phyloP scores from a whole-genome alignment of 257 asterid species.

The Nicotiana sylvestris region DNA sequence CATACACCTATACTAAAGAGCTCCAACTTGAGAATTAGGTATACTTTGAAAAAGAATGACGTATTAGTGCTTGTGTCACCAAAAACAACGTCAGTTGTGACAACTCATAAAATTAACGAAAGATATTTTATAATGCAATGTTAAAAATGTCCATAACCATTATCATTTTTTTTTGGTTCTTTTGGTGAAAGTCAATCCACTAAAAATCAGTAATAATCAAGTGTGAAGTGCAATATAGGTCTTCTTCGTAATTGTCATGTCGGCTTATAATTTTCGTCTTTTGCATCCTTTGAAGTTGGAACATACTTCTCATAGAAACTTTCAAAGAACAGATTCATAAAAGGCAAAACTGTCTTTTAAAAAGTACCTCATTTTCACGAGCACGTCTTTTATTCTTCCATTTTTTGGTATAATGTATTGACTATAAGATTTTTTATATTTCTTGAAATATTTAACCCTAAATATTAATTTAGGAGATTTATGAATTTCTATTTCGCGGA shows the following conservation, averaged over 20 bases:
- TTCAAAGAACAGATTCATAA: neutral
- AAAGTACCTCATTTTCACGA: too few species aligned
- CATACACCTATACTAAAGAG: too few species aligned
- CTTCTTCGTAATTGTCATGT: neutral
- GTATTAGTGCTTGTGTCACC: neutral
- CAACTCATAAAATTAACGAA: neutral
- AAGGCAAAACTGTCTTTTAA: too few species aligned
- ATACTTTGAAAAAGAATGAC: neutral
- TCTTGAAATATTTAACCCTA: too few species aligned
- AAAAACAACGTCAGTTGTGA: neutral
- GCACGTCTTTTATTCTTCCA: too few species aligned
- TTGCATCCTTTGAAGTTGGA: neutral
- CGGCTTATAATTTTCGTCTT: neutral
- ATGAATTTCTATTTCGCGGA: too few species aligned
- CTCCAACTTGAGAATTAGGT: too few species aligned
- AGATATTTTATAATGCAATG: neutral
- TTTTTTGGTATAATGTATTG: too few species aligned
- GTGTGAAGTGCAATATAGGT: neutral
- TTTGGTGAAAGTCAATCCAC: constrained; percentile 1
- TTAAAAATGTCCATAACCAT: neutral
- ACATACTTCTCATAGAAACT: too few species aligned
- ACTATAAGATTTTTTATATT: too few species aligned
- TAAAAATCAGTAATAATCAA: neutral
- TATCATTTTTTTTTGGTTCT: neutral
- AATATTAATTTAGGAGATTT: too few species aligned